These are phyloP conservation scores for Isoetes taiwanensis DNA, from an alignment of 75 land plant species.

Conservation along the genomic window DNA sequence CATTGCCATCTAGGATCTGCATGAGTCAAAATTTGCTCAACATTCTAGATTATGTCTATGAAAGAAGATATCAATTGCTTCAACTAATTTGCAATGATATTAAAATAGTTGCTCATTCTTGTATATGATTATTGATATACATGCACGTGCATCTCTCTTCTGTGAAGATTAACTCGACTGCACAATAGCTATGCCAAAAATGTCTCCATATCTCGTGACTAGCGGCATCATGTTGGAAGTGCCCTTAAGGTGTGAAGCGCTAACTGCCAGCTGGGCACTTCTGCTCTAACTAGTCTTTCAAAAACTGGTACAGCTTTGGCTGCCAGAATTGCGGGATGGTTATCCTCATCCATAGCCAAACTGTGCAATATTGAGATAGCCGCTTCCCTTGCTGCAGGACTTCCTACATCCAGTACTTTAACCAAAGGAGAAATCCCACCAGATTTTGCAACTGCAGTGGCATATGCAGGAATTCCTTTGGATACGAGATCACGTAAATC, in stretches of 20 bases:
- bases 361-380: constrained; percentile 52
- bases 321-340: constrained; percentile 55
- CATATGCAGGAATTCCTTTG: constrained; percentile 35
- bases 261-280: constrained; percentile 39
- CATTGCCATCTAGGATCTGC: too few relatives aligned
- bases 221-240: constrained; percentile 36
- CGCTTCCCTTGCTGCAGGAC: constrained; percentile 35
- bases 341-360: constrained; percentile 59
- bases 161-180: too few relatives aligned
- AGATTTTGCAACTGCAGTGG: constrained; percentile 39
- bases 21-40: too few relatives aligned
- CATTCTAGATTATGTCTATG: too few relatives aligned
- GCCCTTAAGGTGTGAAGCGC: constrained; percentile 47
- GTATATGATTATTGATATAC: too few relatives aligned
- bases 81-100: too few relatives aligned
- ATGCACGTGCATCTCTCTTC: too few relatives aligned
- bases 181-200: too few relatives aligned
- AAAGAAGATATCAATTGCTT: too few relatives aligned
- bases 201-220: too few relatives aligned
- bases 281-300: constrained; percentile 35
- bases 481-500: constrained; percentile 45
- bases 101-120: too few relatives aligned
- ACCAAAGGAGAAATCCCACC: constrained; percentile 77
- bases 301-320: constrained; percentile 50
- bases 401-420: constrained; percentile 43